Evolutionary conservation across 805 yeast genomes (phyloP).

Genomic region (Brettanomyces anomalus): DNA sequence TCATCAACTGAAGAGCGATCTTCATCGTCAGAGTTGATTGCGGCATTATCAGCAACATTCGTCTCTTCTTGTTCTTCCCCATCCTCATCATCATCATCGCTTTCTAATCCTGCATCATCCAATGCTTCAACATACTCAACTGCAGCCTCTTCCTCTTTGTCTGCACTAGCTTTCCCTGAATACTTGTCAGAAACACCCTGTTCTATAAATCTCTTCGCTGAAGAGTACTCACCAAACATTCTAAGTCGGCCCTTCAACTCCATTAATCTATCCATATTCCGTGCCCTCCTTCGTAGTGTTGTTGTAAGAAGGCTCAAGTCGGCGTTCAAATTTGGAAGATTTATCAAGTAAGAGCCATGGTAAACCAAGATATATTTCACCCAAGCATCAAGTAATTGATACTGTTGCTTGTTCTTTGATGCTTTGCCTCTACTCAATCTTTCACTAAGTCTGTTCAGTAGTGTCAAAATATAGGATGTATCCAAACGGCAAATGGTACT

Average conservation of each 20-base stretch:
- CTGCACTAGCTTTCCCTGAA: conserved; percentile 29
- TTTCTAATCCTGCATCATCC: conserved; percentile 36
- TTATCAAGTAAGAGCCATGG: conserved; percentile 43
- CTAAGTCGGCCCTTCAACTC: conserved; percentile 42
- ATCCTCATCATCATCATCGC: conserved; percentile 13
- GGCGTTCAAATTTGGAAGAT: conserved; percentile 34
- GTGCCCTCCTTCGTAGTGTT: conserved; percentile 38
- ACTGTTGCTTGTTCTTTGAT: conserved; percentile 13
- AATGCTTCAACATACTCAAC: conserved; percentile 71
- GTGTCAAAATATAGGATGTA: conserved; percentile 37
- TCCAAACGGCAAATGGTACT: conserved; percentile 42
- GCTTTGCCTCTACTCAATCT: conserved; percentile 37
- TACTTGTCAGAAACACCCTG: conserved; percentile 20
- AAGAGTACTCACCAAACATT: conserved; percentile 36
- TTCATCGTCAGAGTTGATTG: too few relatives aligned
- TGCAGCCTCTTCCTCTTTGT: conserved; percentile 21
- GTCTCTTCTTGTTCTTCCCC: conserved; percentile 8
- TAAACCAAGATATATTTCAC: conserved; percentile 46
- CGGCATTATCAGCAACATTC: too few relatives aligned
- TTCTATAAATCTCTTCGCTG: conserved; percentile 32
- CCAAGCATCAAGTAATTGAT: conserved; percentile 46
- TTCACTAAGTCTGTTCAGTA: conserved; percentile 45
- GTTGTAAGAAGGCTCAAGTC: conserved; percentile 38
- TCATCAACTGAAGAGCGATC: too few relatives aligned
- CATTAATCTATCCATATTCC: conserved; percentile 38